Percentiles rank a stretch among this genome's conserved stretches.
These are phyloP conservation scores for Gossypium arboreum DNA, from an alignment of 345 rosid genomes.

Conservation along the genomic window DNA sequence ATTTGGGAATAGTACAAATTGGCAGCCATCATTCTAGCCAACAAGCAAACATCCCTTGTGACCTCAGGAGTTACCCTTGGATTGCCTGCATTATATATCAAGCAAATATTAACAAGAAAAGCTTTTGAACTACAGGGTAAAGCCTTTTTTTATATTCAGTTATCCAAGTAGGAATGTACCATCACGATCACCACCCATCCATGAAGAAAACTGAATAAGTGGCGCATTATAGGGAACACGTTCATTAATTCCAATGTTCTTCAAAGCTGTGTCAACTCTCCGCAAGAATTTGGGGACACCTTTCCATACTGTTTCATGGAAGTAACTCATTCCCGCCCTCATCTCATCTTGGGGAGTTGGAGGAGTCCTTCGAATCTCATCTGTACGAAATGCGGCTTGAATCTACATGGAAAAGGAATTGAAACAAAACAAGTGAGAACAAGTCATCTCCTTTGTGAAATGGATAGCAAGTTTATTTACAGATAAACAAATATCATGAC, in stretches of 20 bases:
- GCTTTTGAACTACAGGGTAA: neutral
- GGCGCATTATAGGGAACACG: slow-evolving; percentile 98
- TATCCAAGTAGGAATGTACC: slow-evolving; percentile 42
- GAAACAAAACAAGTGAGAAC: neutral
- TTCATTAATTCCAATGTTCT: slow-evolving; percentile 87
- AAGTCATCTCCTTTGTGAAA: neutral
- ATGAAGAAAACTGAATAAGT: slow-evolving; percentile 94
- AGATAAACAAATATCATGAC: neutral
- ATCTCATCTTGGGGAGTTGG: slow-evolving; percentile 99
- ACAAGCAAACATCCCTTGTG: slow-evolving; percentile 94
- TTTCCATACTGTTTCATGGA: slow-evolving; percentile 98
- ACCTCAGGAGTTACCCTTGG: slow-evolving; percentile 99
- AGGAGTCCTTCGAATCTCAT: slow-evolving; percentile 96
- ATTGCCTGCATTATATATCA: slow-evolving; percentile 53
- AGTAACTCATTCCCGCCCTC: slow-evolving; percentile 99
- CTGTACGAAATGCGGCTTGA: slow-evolving; percentile 99
- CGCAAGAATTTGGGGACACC: slow-evolving; percentile 99
- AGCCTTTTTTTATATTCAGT: neutral
- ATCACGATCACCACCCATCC: slow-evolving; percentile 99
- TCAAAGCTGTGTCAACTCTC: slow-evolving; percentile 95
- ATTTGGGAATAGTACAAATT: slow-evolving; percentile 88
- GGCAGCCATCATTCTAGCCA: slow-evolving; percentile 99
- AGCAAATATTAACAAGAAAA: neutral
- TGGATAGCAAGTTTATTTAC: neutral
- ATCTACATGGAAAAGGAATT: slow-evolving; percentile 39